Evolutionary conservation across 352 stramenopile species (phyloP).

Genomic region (Discostella stelligera): DNA sequence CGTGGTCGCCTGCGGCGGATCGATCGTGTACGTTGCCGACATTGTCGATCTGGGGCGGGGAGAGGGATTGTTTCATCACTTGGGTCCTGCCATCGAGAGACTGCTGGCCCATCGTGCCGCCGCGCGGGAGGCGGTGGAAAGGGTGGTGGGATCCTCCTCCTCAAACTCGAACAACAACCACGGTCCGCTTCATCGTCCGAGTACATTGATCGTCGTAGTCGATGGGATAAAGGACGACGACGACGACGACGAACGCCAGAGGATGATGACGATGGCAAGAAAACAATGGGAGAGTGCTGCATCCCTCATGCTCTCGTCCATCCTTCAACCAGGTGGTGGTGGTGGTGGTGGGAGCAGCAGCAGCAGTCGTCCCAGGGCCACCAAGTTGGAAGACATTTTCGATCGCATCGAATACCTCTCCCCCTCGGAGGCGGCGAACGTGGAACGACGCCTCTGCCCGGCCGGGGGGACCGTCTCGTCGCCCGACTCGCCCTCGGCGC

Average conservation of each 20-base stretch:
- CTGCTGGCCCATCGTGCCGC: conserved; percentile 40
- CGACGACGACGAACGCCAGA: background rate
- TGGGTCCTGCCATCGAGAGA: conserved; percentile 70
- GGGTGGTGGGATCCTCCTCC: background rate
- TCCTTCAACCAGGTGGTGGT: conserved; percentile 39
- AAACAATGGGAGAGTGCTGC: conserved; percentile 50
- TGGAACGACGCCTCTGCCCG: conserved; percentile 52
- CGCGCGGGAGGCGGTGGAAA: conserved; percentile 9
- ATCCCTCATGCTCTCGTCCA: conserved; percentile 52
- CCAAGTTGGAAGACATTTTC: conserved; percentile 66
- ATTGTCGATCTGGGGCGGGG: conserved; percentile 57
- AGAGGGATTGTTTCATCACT: conserved; percentile 71
- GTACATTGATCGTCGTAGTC: conserved; percentile 52
- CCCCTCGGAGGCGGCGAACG: conserved; percentile 21
- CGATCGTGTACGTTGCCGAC: conserved; percentile 67
- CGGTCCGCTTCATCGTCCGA: conserved; percentile 4
- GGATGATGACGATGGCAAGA: conserved; percentile 26
- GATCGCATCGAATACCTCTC: conserved; percentile 62
- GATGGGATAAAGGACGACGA: conserved; percentile 6
- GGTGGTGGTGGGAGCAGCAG: background rate
- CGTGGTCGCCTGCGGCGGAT: conserved; percentile 64
- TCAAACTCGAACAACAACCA: too few relatives aligned
- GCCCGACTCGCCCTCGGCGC: conserved; percentile 37
- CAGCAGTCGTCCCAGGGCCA: conserved; percentile 25
- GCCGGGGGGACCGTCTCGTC: conserved; percentile 37